Conservation (phyloP, 2,329 filamentous ascomycete genomes). For the Hymenoscyphus linearis region DNA sequence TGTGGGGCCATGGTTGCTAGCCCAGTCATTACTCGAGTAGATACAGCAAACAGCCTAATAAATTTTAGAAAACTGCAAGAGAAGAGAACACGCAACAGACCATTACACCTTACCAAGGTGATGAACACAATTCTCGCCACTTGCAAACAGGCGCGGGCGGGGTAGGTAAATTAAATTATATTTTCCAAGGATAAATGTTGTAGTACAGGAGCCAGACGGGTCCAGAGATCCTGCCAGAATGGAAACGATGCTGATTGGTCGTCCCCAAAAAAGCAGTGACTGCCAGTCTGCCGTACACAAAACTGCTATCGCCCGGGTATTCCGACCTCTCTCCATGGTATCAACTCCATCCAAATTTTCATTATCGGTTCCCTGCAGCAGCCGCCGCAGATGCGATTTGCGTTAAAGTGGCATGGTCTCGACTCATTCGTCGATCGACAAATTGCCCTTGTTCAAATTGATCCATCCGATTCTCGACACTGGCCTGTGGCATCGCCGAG, state of each 20-base stretch:
- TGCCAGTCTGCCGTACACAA: neutral
- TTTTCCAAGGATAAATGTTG: neutral
- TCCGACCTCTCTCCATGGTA: neutral
- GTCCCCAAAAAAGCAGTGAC: neutral
- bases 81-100: neutral
- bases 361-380: conserved; percentile 5
- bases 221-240: neutral
- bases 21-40: too few species aligned
- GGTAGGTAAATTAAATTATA: neutral
- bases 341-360: neutral
- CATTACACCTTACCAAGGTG: neutral
- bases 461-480: neutral
- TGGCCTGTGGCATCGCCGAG: neutral
- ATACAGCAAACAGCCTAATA: neutral
- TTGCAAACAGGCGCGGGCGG: neutral
- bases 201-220: neutral
- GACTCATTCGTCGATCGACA: conserved; percentile 2
- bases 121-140: neutral
- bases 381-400: conserved; percentile 10
- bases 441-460: neutral
- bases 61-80: neutral
- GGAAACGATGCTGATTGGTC: neutral
- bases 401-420: conserved; percentile 9
- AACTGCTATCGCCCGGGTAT: neutral
- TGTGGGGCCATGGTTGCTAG: neutral